phyloP scores from a whole-genome alignment of 441 rosid genomes.

The Euphorbia celastroides region DNA sequence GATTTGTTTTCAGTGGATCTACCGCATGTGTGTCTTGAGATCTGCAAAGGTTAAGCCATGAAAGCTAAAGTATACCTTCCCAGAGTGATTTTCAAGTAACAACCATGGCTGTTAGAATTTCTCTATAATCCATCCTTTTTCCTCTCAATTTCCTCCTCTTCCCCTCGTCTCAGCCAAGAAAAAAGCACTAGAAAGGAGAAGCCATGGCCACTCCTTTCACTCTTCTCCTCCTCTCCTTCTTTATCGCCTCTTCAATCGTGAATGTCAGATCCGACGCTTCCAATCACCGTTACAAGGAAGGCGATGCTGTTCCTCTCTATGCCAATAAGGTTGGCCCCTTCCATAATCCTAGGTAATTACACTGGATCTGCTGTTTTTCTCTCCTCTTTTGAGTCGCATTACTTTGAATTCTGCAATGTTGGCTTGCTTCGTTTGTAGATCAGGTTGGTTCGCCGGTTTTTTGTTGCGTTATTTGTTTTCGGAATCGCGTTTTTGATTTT shows the following conservation, averaged over 20 bases:
- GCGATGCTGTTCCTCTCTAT: constrained; percentile 49
- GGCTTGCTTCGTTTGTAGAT: not conserved
- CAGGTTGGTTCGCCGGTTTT: not conserved
- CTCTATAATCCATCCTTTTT: not conserved
- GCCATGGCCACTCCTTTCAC: not conserved
- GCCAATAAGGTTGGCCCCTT: constrained; percentile 71
- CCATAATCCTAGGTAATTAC: constrained; percentile 32
- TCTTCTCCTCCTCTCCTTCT: not conserved
- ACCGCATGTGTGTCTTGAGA: not conserved
- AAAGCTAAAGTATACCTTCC: constrained; percentile 8
- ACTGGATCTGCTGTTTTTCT: not conserved
- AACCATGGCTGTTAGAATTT: not conserved
- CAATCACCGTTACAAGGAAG: constrained; percentile 52
- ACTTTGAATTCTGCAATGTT: not conserved
- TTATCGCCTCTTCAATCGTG: not conserved
- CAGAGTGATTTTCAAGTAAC: not conserved
- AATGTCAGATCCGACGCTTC: constrained; percentile 42
- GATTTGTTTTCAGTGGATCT: too few relatives aligned
- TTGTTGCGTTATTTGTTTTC: not conserved
- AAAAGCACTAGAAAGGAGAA: not conserved
- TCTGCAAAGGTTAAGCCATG: not conserved
- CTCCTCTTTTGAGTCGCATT: not conserved
- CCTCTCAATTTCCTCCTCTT: not conserved
- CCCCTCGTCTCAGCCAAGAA: not conserved
- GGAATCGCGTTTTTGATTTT: not conserved